A percentile compares a stretch with the other conserved stretches of the same genome.
These are phyloP conservation scores for Lolium perenne DNA, from an alignment of 176 grass and related monocot species.

Conservation along the genomic window DNA sequence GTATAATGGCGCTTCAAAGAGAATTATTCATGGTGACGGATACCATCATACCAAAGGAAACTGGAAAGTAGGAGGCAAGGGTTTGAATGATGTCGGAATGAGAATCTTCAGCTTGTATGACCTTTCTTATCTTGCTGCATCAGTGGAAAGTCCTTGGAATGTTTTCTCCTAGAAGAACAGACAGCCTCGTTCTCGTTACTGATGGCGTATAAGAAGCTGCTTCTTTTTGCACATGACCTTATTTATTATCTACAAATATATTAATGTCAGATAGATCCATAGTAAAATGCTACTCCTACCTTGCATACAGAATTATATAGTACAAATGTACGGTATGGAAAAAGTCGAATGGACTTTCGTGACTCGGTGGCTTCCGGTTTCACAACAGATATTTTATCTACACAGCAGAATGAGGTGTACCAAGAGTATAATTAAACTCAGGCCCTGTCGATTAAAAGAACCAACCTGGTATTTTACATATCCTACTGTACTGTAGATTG, in stretches of 20 bases:
- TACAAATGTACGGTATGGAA: neutral
- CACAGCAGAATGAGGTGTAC: neutral
- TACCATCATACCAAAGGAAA: constrained; percentile 39
- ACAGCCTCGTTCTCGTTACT: constrained; percentile 11
- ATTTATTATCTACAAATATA: constrained; percentile 41
- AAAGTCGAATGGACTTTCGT: constrained; percentile 30
- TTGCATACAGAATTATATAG: neutral
- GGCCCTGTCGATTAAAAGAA: too few relatives aligned
- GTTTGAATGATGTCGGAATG: constrained; percentile 49
- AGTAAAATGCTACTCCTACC: neutral
- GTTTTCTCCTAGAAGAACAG: constrained; percentile 23
- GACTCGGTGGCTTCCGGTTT: constrained; percentile 23
- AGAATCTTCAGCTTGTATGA: constrained; percentile 42
- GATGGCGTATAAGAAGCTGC: neutral
- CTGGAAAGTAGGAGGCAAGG: constrained; percentile 48
- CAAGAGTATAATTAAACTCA: neutral
- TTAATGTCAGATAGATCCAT: neutral
- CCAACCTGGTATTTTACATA: too few relatives aligned
- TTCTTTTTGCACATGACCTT: constrained; percentile 14
- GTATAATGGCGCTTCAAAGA: constrained; percentile 24
- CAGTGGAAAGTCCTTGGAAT: constrained; percentile 39
- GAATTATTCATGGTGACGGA: constrained; percentile 57
- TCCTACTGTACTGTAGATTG: too few relatives aligned
- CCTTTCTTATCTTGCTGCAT: constrained; percentile 41
- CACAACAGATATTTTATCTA: neutral